phyloP scores from a whole-genome alignment of 2,329 filamentous ascomycete species.

The Rugonectria rugulosa region DNA sequence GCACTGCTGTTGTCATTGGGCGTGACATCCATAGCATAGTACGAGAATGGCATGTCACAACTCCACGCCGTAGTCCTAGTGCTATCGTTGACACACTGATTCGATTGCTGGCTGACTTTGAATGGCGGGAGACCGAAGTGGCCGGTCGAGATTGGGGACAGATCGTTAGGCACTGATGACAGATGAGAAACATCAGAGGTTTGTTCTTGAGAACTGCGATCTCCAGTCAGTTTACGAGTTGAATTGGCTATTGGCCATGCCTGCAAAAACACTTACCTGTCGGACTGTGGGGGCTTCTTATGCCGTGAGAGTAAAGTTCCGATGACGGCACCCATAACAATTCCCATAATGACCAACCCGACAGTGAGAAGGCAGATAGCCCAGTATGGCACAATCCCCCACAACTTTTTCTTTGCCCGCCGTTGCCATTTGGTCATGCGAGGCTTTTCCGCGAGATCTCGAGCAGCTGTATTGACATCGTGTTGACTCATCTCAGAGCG shows the following conservation, averaged over 20 bases:
- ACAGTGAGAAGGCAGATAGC: constrained; percentile 60
- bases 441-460: constrained; percentile 56
- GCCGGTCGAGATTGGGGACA: constrained; percentile 63
- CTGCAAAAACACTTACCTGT: background rate
- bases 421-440: constrained; percentile 59
- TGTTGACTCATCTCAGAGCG: constrained; percentile 60
- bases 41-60: constrained; percentile 61
- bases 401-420: constrained; percentile 62
- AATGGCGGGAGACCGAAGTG: constrained; percentile 64
- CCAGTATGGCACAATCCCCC: constrained; percentile 69
- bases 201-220: constrained; percentile 40
- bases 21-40: constrained; percentile 53
- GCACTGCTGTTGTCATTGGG: constrained; percentile 31
- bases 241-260: background rate
- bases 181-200: constrained; percentile 60
- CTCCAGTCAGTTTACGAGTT: background rate
- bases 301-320: constrained; percentile 51
- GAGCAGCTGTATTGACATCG: constrained; percentile 61
- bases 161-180: constrained; percentile 55
- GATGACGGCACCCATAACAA: constrained; percentile 65
- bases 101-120: constrained; percentile 56
- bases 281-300: constrained; percentile 20
- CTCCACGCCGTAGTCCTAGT: constrained; percentile 67
- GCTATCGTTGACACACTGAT: constrained; percentile 64
- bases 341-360: constrained; percentile 59